Conservation (phyloP, 768 basidiomycete species). For the Auriscalpium vulgare region DNA sequence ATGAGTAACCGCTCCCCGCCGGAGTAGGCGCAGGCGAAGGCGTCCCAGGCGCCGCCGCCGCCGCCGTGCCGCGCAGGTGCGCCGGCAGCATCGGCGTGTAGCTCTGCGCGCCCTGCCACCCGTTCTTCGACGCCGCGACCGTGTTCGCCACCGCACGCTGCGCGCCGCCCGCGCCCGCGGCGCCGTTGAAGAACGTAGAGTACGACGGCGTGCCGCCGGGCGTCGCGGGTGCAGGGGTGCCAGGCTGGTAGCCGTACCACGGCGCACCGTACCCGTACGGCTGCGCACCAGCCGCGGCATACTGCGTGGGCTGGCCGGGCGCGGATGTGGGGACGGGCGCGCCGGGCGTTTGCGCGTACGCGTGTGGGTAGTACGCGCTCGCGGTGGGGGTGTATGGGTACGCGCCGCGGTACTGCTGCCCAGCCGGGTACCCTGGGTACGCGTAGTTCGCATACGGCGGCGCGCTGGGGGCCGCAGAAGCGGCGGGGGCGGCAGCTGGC, state of each 20-base stretch:
- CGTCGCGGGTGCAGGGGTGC: conserved; percentile 36
- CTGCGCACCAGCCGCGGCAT: conserved; percentile 27
- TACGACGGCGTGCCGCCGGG: conserved; percentile 30
- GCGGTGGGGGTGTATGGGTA: conserved; percentile 34
- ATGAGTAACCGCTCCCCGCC: conserved; percentile 12
- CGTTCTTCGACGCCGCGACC: conserved; percentile 26
- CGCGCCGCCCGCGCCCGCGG: conserved; percentile 19
- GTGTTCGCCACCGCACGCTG: conserved; percentile 53
- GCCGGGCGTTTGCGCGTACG: conserved; percentile 23
- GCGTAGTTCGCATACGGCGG: conserved; percentile 19
- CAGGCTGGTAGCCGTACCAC: conserved; percentile 38
- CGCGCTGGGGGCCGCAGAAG: conserved; percentile 20
- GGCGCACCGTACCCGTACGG: conserved; percentile 31
- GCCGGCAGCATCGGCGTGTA: conserved; percentile 32
- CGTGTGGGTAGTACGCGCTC: conserved; percentile 22
- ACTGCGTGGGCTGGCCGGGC: conserved; percentile 25
- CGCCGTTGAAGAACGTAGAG: conserved; percentile 32
- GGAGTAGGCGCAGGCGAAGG: conserved; percentile 17
- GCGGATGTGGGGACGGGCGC: conserved; percentile 14
- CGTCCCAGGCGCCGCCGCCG: conserved; percentile 14
- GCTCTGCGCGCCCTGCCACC: conserved; percentile 18
- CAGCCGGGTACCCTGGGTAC: conserved; percentile 19
- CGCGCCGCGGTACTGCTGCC: conserved; percentile 26
- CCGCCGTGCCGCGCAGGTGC: conserved; percentile 26
- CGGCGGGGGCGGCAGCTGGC: conserved; percentile 20